Conservation (phyloP, 148 eudicot genomes). For the Vaccinium macrocarpon region DNA sequence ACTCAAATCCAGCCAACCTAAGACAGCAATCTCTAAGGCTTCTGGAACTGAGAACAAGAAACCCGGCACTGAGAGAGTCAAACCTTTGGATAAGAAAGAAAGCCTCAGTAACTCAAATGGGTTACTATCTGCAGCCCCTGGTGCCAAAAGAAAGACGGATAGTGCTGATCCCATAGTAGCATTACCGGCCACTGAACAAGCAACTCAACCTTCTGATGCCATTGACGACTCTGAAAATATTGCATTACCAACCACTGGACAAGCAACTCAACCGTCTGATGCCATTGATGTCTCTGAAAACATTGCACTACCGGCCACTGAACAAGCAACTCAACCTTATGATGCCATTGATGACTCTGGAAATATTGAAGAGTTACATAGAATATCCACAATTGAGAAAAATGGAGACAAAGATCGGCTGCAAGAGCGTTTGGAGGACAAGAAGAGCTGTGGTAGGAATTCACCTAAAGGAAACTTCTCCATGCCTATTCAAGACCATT, state of each 20-base stretch:
- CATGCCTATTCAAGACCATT: slow-evolving; percentile 20
- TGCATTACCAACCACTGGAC: slow-evolving; percentile 17
- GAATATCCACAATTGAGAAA: slow-evolving; percentile 37
- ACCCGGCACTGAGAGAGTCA: slow-evolving; percentile 24
- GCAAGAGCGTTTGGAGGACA: slow-evolving; percentile 17
- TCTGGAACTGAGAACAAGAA: slow-evolving; percentile 35
- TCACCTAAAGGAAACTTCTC: slow-evolving; percentile 5
- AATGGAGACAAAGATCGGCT: slow-evolving; percentile 18
- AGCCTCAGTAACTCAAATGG: slow-evolving; percentile 21
- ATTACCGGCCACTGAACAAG: slow-evolving; percentile 17
- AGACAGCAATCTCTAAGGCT: slow-evolving; percentile 38
- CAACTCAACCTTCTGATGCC: slow-evolving; percentile 15
- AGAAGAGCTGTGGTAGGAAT: slow-evolving; percentile 10
- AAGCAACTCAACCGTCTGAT: slow-evolving; percentile 20
- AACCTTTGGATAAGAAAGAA: slow-evolving; percentile 31
- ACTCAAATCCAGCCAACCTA: slow-evolving; percentile 31
- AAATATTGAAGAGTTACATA: slow-evolving; percentile 41
- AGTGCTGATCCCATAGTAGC: slow-evolving; percentile 11
- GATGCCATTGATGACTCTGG: slow-evolving; percentile 25
- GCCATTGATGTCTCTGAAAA: slow-evolving; percentile 27
- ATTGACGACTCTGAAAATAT: slow-evolving; percentile 32
- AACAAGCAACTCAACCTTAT: slow-evolving; percentile 19
- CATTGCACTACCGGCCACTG: neutral
- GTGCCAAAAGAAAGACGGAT: slow-evolving; percentile 20
- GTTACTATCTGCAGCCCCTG: slow-evolving; percentile 24